phyloP scores from a whole-genome alignment of 805 yeast species.

The Cyberlindnera americana region DNA sequence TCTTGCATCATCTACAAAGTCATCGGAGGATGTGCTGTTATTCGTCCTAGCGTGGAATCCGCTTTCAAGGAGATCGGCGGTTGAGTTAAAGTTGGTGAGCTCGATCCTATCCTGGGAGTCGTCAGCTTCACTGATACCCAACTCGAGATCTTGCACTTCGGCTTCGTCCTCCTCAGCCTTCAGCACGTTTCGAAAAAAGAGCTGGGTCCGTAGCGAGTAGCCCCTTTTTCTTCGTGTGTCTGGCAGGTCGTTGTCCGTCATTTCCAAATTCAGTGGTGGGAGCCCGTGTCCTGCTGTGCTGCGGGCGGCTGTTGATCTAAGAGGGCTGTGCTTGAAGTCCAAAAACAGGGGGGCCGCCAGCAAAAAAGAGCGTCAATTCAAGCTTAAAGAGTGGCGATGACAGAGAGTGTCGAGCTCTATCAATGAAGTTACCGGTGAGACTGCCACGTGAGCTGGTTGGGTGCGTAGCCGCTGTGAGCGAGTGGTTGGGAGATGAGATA shows the following conservation, averaged over 20 bases:
- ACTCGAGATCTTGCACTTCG: constrained; percentile 13
- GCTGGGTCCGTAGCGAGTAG: constrained; percentile 61
- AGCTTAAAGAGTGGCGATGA: too few relatives aligned
- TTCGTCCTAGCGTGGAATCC: neutral
- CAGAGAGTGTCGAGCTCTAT: too few relatives aligned
- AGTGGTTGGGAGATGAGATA: too few relatives aligned
- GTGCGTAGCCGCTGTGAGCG: too few relatives aligned
- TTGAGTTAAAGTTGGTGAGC: constrained; percentile 8
- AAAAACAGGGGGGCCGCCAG: too few relatives aligned
- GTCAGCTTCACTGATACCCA: constrained; percentile 2
- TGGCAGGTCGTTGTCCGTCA: constrained; percentile 4
- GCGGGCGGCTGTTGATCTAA: too few relatives aligned
- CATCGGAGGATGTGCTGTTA: constrained; percentile 8
- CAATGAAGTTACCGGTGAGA: too few relatives aligned
- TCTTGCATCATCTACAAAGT: constrained; percentile 25
- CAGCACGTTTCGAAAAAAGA: constrained; percentile 44
- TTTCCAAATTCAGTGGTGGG: too few relatives aligned
- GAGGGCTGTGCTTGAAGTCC: too few relatives aligned
- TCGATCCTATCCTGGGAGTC: constrained; percentile 7
- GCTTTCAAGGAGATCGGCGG: constrained; percentile 10
- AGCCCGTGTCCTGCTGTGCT: too few relatives aligned
- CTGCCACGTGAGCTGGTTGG: too few relatives aligned
- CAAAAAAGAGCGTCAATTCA: too few relatives aligned
- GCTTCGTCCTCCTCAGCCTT: constrained; percentile 12
- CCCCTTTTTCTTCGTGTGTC: constrained; percentile 51